Percentiles rank a stretch among this genome's conserved stretches.
Conservation (phyloP, 768 basidiomycete species). For the Terana coerulea region DNA sequence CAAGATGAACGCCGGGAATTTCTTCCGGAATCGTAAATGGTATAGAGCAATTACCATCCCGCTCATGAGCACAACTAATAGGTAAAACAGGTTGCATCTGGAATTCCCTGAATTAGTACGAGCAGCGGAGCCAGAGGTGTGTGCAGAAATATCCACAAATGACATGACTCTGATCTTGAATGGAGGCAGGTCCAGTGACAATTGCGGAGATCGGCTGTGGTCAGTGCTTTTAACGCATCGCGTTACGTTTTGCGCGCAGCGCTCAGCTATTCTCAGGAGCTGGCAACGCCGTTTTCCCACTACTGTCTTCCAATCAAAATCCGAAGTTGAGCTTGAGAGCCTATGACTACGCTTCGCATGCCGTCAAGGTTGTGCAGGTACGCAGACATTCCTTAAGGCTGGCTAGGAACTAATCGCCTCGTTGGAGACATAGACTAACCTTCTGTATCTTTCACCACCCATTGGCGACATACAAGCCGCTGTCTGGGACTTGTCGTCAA, state of each 20-base stretch:
- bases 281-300: constrained; percentile 92
- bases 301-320: constrained; percentile 81
- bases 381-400: constrained; percentile 12
- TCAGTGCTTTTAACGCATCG: constrained; percentile 35
- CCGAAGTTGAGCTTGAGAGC: constrained; percentile 70
- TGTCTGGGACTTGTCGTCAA: constrained; percentile 88
- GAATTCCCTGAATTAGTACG: constrained; percentile 89
- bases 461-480: constrained; percentile 70
- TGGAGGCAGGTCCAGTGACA: constrained; percentile 69
- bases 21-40: constrained; percentile 96
- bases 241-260: neutral
- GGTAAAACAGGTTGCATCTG: constrained; percentile 65
- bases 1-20: constrained; percentile 77
- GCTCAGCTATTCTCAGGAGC: constrained; percentile 50
- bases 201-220: constrained; percentile 93
- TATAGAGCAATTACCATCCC: constrained; percentile 25
- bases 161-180: constrained; percentile 7
- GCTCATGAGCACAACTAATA: neutral
- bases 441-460: constrained; percentile 63
- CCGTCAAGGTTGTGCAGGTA: constrained; percentile 87
- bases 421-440: constrained; percentile 49
- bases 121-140: constrained; percentile 63
- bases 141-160: constrained; percentile 12
- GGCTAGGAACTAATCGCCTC: neutral
- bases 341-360: constrained; percentile 88